Conservation (phyloP, 2,329 filamentous ascomycete species). For the Xylaria sp. region DNA sequence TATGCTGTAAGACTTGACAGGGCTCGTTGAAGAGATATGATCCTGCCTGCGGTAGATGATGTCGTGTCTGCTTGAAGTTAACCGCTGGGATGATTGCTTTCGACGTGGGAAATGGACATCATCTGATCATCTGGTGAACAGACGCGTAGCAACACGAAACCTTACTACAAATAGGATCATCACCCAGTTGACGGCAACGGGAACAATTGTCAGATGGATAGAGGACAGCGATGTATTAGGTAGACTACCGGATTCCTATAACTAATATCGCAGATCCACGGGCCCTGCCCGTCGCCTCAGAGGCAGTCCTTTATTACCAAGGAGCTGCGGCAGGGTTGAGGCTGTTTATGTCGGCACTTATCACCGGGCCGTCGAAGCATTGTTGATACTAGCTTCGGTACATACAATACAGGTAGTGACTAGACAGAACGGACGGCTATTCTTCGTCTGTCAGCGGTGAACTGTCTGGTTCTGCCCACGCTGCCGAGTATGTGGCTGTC, state of each 20-base stretch:
- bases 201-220: no score
- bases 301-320: neutral
- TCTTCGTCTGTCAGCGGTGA: no score
- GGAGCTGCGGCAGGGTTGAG: neutral
- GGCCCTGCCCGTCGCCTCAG: neutral
- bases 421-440: neutral
- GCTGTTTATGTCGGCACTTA: neutral
- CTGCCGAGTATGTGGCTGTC: neutral
- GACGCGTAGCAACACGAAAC: no score
- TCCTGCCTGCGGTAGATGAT: neutral
- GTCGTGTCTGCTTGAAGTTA: no score
- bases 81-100: no score
- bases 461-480: neutral
- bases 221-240: no score
- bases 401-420: constrained; percentile 33
- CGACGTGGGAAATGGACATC: no score
- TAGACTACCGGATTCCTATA: neutral
- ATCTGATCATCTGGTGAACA: no score
- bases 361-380: neutral
- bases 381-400: neutral
- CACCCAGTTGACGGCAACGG: no score
- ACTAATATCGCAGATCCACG: neutral
- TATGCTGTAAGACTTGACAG: constrained; percentile 18
- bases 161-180: no score
- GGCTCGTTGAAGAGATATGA: constrained; percentile 18